Conservation (phyloP, 2,329 filamentous ascomycete species). For the Colletotrichum sp. region DNA sequence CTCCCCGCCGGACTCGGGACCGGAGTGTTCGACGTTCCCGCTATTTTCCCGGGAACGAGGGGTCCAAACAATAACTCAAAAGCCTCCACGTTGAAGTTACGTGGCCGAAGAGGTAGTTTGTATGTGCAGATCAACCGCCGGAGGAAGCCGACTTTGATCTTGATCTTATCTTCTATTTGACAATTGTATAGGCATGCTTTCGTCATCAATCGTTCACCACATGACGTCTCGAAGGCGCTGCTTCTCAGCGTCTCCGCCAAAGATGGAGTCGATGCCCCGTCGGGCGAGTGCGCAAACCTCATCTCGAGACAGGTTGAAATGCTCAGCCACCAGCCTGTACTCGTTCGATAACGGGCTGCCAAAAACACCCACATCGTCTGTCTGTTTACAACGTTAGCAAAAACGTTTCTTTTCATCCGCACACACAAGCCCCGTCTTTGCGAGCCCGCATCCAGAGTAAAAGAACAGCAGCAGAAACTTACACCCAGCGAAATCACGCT, state of each 20-base stretch:
- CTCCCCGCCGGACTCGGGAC: background rate
- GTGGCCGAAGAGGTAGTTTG: background rate
- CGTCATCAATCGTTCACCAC: constrained; percentile 36
- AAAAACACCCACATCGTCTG: constrained; percentile 85
- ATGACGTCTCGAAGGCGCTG: constrained; percentile 55
- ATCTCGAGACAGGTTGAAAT: constrained; percentile 63
- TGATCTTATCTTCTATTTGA: background rate
- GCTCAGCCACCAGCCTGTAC: constrained; percentile 72
- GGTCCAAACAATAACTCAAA: background rate
- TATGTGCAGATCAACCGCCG: background rate
- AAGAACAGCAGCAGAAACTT: constrained; percentile 40
- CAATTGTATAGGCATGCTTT: background rate
- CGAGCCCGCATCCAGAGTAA: background rate
- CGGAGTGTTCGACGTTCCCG: background rate
- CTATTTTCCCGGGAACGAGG: background rate
- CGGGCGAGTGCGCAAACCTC: constrained; percentile 61
- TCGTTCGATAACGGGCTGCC: constrained; percentile 79
- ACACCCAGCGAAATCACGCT: constrained; percentile 72
- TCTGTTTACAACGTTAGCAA: constrained; percentile 50
- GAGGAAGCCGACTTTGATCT: background rate
- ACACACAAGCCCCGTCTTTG: background rate
- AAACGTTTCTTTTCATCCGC: background rate
- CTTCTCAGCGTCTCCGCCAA: constrained; percentile 68
- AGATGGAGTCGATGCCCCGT: constrained; percentile 68
- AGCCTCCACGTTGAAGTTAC: background rate